Evolutionary conservation across 371 early-diverging fungal genomes (phyloP).

Genomic region (Apophysomyces elegans): DNA sequence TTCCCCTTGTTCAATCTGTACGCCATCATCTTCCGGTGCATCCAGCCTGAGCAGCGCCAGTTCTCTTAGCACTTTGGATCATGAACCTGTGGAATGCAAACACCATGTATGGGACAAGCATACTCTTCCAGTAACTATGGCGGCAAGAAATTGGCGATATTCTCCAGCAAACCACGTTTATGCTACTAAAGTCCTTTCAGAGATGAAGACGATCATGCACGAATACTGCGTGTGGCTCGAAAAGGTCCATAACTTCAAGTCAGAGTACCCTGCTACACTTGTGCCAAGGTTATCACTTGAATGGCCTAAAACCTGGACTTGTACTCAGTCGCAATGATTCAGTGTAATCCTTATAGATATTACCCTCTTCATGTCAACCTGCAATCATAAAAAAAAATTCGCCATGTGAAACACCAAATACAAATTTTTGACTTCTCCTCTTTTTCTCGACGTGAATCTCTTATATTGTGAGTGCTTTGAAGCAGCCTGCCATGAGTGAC

Average conservation of each 20-base stretch:
- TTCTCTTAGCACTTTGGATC: constrained; percentile 2
- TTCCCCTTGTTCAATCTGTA: neutral
- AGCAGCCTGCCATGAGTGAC: neutral
- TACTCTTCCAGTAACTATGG: neutral
- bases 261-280: neutral
- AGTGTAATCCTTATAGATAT: neutral
- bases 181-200: constrained; percentile 17
- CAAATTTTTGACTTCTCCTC: too few species aligned
- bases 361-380: neutral
- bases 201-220: constrained; percentile 9
- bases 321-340: constrained; percentile 5
- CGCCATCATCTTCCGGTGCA: constrained; percentile 6
- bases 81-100: constrained; percentile 1
- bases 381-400: too few species aligned
- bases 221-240: constrained; percentile 15
- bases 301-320: constrained; percentile 22
- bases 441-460: too few species aligned
- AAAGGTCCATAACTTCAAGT: neutral
- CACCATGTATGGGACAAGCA: neutral
- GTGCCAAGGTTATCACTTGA: constrained; percentile 14
- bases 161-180: constrained; percentile 17
- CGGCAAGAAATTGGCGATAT: constrained; percentile 13
- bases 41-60: constrained; percentile 7
- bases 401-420: too few species aligned
- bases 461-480: neutral